Evolutionary conservation across 495 filamentous ascomycete species (phyloP).

Genomic region (Penicillium pulvis): DNA sequence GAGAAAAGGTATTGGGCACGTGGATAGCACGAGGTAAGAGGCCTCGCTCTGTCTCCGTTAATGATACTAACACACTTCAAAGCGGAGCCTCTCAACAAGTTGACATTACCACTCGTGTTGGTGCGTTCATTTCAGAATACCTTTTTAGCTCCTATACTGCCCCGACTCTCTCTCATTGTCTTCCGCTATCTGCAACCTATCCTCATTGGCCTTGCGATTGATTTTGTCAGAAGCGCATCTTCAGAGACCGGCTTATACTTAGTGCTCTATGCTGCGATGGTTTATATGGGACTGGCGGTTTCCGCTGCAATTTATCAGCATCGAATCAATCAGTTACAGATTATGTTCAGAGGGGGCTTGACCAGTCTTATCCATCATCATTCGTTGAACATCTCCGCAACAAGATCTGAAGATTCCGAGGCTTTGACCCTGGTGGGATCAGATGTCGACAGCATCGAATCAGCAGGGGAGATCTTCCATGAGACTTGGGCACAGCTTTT

Average conservation of each 20-base stretch:
- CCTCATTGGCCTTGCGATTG: conserved; percentile 9
- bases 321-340: conserved; percentile 44
- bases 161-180: conserved; percentile 5
- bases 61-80: background rate
- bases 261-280: conserved; percentile 4
- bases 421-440: conserved; percentile 57
- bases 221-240: conserved; percentile 3
- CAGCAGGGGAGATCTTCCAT: conserved; percentile 38
- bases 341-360: conserved; percentile 53
- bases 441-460: conserved; percentile 47
- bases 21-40: background rate
- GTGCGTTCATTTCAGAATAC: background rate
- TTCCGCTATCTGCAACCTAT: conserved; percentile 10
- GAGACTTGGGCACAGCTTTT: conserved; percentile 55
- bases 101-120: conserved; percentile 5
- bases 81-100: background rate
- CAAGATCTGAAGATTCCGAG: conserved; percentile 39
- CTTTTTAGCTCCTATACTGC: conserved; percentile 3
- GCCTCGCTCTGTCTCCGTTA: background rate
- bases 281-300: conserved; percentile 26
- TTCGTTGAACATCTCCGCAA: conserved; percentile 37
- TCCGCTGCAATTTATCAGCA: conserved; percentile 52
- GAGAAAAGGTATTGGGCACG: background rate
- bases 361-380: conserved; percentile 47
- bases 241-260: conserved; percentile 1